A percentile compares a stretch with the other conserved stretches of the same genome.
Conservation (phyloP, 2,329 filamentous ascomycete species). For the Aspergillus neoniger region DNA sequence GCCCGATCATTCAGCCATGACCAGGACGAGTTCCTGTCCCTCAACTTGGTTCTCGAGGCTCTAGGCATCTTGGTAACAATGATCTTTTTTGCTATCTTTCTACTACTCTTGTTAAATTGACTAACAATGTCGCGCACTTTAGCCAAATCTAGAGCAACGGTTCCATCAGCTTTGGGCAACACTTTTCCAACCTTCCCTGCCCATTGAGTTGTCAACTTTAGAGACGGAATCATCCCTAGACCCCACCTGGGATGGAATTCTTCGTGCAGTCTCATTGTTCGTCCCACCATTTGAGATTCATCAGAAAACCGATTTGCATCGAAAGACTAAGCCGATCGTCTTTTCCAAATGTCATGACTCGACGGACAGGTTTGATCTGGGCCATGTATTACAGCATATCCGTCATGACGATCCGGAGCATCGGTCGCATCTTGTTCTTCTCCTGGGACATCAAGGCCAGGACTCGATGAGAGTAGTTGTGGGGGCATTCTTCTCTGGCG, state of each 20-base stretch:
- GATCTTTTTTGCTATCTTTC: not conserved
- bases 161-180: conserved; percentile 4
- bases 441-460: not conserved
- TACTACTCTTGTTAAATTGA: not conserved
- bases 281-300: not conserved
- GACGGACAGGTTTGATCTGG: not conserved
- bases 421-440: not conserved
- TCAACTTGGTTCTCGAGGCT: not conserved
- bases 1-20: not conserved
- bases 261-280: not conserved
- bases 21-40: not conserved
- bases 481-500: conserved; percentile 1
- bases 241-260: not conserved
- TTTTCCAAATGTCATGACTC: not conserved
- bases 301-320: not conserved
- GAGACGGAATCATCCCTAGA: not conserved
- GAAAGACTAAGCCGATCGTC: not conserved
- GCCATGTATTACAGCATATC: not conserved
- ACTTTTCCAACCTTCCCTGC: not conserved
- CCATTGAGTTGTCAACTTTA: not conserved
- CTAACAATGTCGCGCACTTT: not conserved
- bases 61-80: not conserved
- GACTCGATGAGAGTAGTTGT: not conserved
- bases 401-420: not conserved
- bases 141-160: conserved; percentile 6